Percentiles rank a stretch among this genome's conserved stretches.
These are phyloP conservation scores for Asparagopsis taxiformis DNA, from an alignment of 31 red algal genomes.

Conservation along the genomic window DNA sequence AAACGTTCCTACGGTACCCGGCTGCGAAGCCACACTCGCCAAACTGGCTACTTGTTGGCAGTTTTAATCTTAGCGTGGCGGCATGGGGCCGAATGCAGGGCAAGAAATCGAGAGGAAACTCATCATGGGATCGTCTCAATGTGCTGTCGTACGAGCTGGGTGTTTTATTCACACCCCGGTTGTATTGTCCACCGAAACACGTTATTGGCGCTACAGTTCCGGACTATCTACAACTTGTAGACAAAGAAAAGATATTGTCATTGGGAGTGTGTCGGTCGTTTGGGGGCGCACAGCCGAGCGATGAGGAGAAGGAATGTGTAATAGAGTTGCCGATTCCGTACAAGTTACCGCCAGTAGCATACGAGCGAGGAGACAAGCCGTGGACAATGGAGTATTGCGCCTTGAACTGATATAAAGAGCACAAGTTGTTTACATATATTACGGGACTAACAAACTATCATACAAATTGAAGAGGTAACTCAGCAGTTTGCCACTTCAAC, in stretches of 20 bases:
- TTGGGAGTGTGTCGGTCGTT: not conserved
- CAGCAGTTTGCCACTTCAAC: no score
- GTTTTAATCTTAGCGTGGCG: constrained; percentile 81
- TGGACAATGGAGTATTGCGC: not conserved
- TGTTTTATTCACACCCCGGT: constrained; percentile 54
- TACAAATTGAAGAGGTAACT: no score
- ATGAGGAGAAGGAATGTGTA: not conserved
- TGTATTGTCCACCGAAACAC: constrained; percentile 39
- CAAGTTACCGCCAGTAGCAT: not conserved
- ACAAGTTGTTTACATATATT: no score
- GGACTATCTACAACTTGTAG: not conserved
- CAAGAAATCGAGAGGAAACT: constrained; percentile 5
- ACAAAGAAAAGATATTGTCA: no score
- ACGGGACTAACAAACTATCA: no score
- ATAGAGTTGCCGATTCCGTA: constrained; percentile 1
- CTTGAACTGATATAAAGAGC: no score
- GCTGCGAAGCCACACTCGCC: constrained; percentile 1
- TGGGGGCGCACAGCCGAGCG: no score
- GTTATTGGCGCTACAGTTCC: constrained; percentile 15
- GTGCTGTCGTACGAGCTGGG: constrained; percentile 78
- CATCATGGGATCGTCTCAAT: constrained; percentile 26
- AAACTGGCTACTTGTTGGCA: constrained; percentile 74
- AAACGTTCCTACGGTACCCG: constrained; percentile 68
- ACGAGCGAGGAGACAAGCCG: not conserved
- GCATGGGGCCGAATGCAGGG: constrained; percentile 85